A percentile compares a stretch with the other conserved stretches of the same genome.
Evolutionary conservation across 169 alveolate genomes (phyloP).

Genomic region (Eimeria nieschulzi): DNA sequence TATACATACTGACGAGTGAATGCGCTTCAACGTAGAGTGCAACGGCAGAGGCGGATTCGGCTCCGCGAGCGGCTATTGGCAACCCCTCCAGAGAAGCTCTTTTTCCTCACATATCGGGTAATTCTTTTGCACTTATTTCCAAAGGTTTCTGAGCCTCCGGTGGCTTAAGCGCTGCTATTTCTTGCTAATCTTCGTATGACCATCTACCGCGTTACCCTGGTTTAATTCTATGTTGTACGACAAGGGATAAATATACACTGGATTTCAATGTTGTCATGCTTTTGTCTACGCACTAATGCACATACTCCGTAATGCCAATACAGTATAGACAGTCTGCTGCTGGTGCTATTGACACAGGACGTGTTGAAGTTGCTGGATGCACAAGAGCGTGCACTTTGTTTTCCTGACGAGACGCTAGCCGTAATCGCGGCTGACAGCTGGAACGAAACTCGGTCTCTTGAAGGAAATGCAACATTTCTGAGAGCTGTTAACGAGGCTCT

Average conservation of each 20-base stretch:
- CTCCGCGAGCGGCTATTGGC: neutral
- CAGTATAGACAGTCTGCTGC: no score
- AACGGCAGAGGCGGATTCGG: neutral
- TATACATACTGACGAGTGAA: no score
- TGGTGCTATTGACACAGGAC: neutral
- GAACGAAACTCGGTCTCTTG: neutral
- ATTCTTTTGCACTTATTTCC: neutral
- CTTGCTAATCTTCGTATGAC: no score
- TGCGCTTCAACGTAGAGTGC: neutral
- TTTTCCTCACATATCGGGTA: neutral
- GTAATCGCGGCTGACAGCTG: neutral
- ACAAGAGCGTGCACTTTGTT: neutral
- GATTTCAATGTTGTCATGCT: no score
- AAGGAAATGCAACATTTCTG: neutral
- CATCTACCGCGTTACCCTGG: no score
- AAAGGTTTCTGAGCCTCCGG: no score
- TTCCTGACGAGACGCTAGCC: neutral
- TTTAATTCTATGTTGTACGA: no score
- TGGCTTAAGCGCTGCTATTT: no score
- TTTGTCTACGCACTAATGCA: no score
- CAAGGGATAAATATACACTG: no score
- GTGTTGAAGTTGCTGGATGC: neutral
- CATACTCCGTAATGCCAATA: no score
- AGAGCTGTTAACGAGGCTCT: neutral
- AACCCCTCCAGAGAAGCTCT: slow-evolving; percentile 3